phyloP scores from a whole-genome alignment of 441 rosid genomes.

The Eruca vesicaria region DNA sequence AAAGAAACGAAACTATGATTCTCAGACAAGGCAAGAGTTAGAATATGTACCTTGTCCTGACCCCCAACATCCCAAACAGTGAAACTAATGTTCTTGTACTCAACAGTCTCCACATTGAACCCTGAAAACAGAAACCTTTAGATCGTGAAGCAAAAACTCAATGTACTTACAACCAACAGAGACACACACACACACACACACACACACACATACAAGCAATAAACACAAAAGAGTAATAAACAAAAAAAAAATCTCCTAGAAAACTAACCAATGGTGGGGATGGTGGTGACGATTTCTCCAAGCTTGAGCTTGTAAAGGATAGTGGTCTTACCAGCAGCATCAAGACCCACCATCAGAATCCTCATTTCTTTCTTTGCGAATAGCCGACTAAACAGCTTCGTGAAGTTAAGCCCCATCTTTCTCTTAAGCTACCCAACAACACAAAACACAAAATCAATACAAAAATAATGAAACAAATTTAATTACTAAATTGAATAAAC shows the following conservation, averaged over 20 bases:
- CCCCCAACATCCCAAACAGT: constrained; percentile 46
- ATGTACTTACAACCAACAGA: background rate
- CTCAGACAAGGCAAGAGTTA: constrained; percentile 1
- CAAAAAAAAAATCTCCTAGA: background rate
- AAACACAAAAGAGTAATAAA: background rate
- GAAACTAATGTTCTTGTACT: constrained; percentile 42
- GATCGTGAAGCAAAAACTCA: background rate
- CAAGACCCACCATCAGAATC: constrained; percentile 46
- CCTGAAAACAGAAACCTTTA: constrained; percentile 23
- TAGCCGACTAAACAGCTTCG: constrained; percentile 41
- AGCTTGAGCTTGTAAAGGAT: constrained; percentile 41
- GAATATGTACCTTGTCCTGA: constrained; percentile 38
- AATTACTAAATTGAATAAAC: too few species aligned
- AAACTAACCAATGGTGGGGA: constrained; percentile 25
- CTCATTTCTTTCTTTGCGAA: constrained; percentile 42
- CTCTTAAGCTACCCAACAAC: constrained; percentile 11
- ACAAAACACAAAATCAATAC: constrained; percentile 5
- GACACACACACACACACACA: background rate
- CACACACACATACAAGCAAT: background rate
- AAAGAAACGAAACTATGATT: background rate
- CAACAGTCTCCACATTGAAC: constrained; percentile 42
- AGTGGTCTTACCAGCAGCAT: constrained; percentile 46
- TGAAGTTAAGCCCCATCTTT: constrained; percentile 41
- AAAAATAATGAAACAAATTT: too few species aligned
- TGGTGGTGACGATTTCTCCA: constrained; percentile 42